Evolutionary conservation across 805 yeast species (phyloP), one percentile per base, ranked within the genome.

Genomic region (Nakazawaea molendinolei): DNA sequence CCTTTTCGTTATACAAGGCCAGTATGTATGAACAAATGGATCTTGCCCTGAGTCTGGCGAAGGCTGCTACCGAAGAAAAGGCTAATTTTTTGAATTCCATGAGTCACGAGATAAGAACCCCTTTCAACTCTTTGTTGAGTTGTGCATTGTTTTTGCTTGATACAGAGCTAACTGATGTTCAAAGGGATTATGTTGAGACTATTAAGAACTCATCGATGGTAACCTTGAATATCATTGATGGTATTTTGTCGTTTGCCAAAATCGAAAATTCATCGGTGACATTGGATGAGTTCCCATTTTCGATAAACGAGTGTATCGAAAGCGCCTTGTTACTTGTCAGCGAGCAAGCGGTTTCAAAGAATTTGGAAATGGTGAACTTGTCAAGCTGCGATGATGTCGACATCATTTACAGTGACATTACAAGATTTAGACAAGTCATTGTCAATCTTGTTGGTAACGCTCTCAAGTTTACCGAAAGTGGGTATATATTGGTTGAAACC

Each of bases 81-180:
- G 72, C 76, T 4, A 69, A 71, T 35, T 71, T 71, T 47, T 48
- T 71, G 39, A 68, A 67, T 6, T 72, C 71, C 42, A 71, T 71
- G 78, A 71, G 76, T 2, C 78, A 71, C 45, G 78, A 71, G 44
- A 71, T 71, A 33, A 53, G 78, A 33, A 71, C 78, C 2, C 78
- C 78, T 1, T 71, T 71, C 52, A 72, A 73, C 45, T 68, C 73
- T 2, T 55, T 69, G 22, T 53, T 69, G 38, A 67, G 72, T 13
- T 69, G 72, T 48, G 61, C 71, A 3, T 63, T 70, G 3, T 65
- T 71, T 42, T 54, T 72, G 38, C 51, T 71, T 35, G 76, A 71
- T 40, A 71, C 78, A 0, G 60, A 57, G 3, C 51, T 71, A 39
- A 59, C 52, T 10, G 56, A 52, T 23, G 52, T 67, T 6, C 78